Conservation (phyloP, 1,139 yeast genomes). For the Scheffersomyces cryptocercus region DNA sequence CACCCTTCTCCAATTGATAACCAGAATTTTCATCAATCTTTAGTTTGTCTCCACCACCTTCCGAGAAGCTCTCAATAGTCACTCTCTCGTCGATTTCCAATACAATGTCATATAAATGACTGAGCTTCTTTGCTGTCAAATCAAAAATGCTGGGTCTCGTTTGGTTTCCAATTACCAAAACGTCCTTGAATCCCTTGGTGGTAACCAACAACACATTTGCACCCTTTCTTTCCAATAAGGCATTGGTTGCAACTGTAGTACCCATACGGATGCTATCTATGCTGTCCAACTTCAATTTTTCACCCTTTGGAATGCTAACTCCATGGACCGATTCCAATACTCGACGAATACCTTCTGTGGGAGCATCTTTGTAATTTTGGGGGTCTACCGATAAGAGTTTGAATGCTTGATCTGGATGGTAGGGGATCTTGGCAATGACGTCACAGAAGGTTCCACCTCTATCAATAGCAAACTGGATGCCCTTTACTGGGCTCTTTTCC, state of each 20-base stretch:
- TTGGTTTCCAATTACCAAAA: conserved; percentile 38
- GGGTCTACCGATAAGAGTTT: conserved; percentile 88
- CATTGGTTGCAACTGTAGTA: conserved; percentile 25
- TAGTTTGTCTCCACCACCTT: conserved; percentile 42
- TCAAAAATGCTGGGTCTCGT: conserved; percentile 23
- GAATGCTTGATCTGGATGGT: conserved; percentile 39
- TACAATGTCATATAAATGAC: conserved; percentile 33
- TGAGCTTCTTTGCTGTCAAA: conserved; percentile 20
- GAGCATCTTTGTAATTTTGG: conserved; percentile 82
- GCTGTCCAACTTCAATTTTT: conserved; percentile 21
- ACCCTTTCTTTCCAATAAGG: conserved; percentile 42
- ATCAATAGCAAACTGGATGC: conserved; percentile 33
- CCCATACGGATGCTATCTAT: conserved; percentile 22
- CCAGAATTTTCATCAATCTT: conserved; percentile 11
- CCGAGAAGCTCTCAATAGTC: conserved; percentile 32
- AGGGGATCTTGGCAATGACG: conserved; percentile 56
- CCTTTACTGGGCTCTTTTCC: conserved; percentile 3
- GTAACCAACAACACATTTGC: conserved; percentile 52
- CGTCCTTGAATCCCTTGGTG: conserved; percentile 54
- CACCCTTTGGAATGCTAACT: conserved; percentile 44
- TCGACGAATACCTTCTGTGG: conserved; percentile 85
- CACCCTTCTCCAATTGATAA: conserved; percentile 27
- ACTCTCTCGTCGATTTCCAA: conserved; percentile 46
- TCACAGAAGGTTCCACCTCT: conserved; percentile 92
- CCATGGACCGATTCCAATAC: conserved; percentile 63